Evolutionary conservation across 805 yeast genomes (phyloP), one percentile per base, ranked within the genome.

Genomic region (Metschnikowia proteae): DNA sequence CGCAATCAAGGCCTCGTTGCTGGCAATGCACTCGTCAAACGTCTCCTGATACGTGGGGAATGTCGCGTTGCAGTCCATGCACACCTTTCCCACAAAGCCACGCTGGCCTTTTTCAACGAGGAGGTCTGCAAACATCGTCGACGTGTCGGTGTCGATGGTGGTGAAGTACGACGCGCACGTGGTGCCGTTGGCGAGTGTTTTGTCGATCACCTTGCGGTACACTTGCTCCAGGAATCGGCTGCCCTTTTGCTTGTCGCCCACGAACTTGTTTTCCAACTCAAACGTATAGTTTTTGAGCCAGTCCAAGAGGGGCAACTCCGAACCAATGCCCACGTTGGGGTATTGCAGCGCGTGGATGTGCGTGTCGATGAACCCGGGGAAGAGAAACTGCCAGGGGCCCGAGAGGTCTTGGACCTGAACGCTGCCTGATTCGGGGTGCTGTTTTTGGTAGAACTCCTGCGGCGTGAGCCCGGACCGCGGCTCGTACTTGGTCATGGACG

Each of bases 131-230:
- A 94, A 78, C 33, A 84, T 58, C 45, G 84, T 84, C 2, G 97
- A 79, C 3, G 96, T 83, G 5, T 78, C 80, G 6, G 57, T 46
- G 38, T 92, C 96, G 40, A 88, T 83, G 0, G 98, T 90, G 3
- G 97, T 92, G 64, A 83, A 94, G 68, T 94, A 94, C 0, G 95
- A 78, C 0, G 96, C 96, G 48, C 92, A 83, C 1, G 99, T 94
- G 0, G 98, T 94, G 22, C 99, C 99, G 61, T 83, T 75, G 3
- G 63, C 60, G 53, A 94, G 68, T 0, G 97, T 88, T 48, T 85
- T 80, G 3, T 67, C 59, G n/a, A 94, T 80, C 4, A 86, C 86
- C 55, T 76, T 78, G 10, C 75, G 56, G 63, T 92, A 94, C 1
- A 91, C 83, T 5, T 71, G 62, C 9, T 66, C 55, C 0, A 96